Conservation (phyloP, 2,329 filamentous ascomycete genomes). For the Nigrospora sphaerica region DNA sequence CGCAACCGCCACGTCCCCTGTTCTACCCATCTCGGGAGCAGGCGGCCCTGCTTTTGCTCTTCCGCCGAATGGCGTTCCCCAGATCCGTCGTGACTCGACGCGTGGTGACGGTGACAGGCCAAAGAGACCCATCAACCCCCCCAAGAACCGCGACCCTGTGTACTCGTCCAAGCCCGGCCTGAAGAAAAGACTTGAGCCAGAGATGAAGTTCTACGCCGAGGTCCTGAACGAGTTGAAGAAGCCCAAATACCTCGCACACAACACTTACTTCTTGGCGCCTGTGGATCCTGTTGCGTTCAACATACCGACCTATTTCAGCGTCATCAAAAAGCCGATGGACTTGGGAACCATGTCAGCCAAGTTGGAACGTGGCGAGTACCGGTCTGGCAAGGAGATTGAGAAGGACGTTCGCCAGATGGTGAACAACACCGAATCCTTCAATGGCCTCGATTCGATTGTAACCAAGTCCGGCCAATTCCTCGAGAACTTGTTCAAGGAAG, state of each 20-base stretch:
- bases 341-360: slow-evolving; percentile 74
- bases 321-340: slow-evolving; percentile 98
- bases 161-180: slow-evolving; percentile 71
- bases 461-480: slow-evolving; percentile 65
- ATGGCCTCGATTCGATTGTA: slow-evolving; percentile 65
- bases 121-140: slow-evolving; percentile 89
- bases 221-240: slow-evolving; percentile 73
- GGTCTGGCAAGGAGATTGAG: slow-evolving; percentile 78
- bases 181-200: slow-evolving; percentile 84
- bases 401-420: slow-evolving; percentile 77
- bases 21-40: slow-evolving; percentile 27
- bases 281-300: slow-evolving; percentile 92
- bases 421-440: slow-evolving; percentile 88
- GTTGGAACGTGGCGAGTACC: slow-evolving; percentile 71
- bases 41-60: slow-evolving; percentile 63
- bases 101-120: slow-evolving; percentile 71
- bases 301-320: slow-evolving; percentile 85
- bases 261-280: slow-evolving; percentile 70
- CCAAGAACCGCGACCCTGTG: slow-evolving; percentile 84
- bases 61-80: slow-evolving; percentile 67
- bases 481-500: slow-evolving; percentile 65
- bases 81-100: slow-evolving; percentile 79
- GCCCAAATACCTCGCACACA: slow-evolving; percentile 59
- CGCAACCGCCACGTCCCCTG: slow-evolving; percentile 13
- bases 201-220: slow-evolving; percentile 84